Percentiles rank a stretch among this genome's conserved stretches.
Evolutionary conservation across 768 basidiomycete species (phyloP).

Genomic region (Trametes maxima): DNA sequence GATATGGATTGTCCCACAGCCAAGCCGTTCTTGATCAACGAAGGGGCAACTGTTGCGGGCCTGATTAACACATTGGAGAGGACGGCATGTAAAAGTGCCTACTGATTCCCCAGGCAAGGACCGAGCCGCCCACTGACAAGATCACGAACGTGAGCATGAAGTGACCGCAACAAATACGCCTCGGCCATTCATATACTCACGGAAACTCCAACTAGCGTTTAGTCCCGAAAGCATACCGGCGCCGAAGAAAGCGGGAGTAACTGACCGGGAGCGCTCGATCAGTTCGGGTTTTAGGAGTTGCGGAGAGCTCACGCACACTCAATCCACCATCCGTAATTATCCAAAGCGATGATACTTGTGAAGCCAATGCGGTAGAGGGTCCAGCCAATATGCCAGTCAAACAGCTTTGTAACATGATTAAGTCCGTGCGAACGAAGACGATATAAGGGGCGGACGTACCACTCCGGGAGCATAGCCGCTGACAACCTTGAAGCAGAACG

Average conservation of each 20-base stretch:
- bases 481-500: conserved; percentile 56
- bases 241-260: conserved; percentile 61
- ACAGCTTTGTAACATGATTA: conserved; percentile 36
- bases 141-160: too few relatives aligned
- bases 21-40: conserved; percentile 54
- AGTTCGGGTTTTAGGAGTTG: not conserved
- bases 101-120: conserved; percentile 63
- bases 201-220: conserved; percentile 60
- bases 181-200: conserved; percentile 36
- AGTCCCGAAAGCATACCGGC: conserved; percentile 60
- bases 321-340: conserved; percentile 61
- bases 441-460: conserved; percentile 32
- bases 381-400: conserved; percentile 69
- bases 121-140: conserved; percentile 36
- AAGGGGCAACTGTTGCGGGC: conserved; percentile 43
- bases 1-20: conserved; percentile 45
- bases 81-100: not conserved
- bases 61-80: not conserved
- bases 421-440: not conserved
- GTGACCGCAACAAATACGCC: not conserved
- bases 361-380: conserved; percentile 59
- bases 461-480: conserved; percentile 61
- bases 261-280: conserved; percentile 23
- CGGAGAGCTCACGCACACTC: conserved; percentile 42
- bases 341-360: conserved; percentile 57